Percentiles rank a stretch among this genome's conserved stretches.
phyloP scores from a whole-genome alignment of 179 eudicot genomes.

The Silene coronaria region DNA sequence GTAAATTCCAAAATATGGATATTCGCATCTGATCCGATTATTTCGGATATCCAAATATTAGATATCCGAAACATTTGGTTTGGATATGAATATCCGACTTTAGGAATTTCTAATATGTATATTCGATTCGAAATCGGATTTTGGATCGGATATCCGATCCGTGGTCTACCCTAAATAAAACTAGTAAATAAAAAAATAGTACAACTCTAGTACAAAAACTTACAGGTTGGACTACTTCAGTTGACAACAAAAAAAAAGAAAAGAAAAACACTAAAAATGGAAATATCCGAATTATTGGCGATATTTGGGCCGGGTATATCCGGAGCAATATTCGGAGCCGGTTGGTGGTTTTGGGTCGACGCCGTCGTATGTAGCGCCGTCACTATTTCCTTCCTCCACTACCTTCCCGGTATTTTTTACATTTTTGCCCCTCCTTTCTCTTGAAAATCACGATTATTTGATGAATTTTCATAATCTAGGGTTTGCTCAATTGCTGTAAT shows the following conservation, averaged over 20 bases:
- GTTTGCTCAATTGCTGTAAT: background rate
- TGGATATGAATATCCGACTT: too few relatives aligned
- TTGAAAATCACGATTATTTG: background rate
- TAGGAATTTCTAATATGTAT: too few relatives aligned
- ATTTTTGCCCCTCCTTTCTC: background rate
- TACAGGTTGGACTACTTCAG: background rate
- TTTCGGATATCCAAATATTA: too few relatives aligned
- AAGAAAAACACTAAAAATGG: constrained; percentile 36
- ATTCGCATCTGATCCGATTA: too few relatives aligned
- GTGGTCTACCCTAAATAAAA: too few relatives aligned
- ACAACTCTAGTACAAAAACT: background rate
- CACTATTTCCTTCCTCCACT: constrained; percentile 72
- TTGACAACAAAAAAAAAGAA: background rate
- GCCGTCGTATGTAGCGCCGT: constrained; percentile 91
- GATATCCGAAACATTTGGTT: too few relatives aligned
- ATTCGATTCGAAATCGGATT: too few relatives aligned
- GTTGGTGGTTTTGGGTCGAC: constrained; percentile 99
- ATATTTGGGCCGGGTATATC: constrained; percentile 88
- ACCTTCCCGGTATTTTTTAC: constrained; percentile 57
- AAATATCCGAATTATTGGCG: constrained; percentile 61
- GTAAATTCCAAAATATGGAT: too few relatives aligned
- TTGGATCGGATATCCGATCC: too few relatives aligned
- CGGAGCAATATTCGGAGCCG: constrained; percentile 88
- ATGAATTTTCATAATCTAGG: background rate
- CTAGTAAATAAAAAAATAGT: too few relatives aligned